Base-by-base conservation (phyloP, 495 filamentous ascomycete species). In the Lasiosphaeriaceae sp. region DNA sequence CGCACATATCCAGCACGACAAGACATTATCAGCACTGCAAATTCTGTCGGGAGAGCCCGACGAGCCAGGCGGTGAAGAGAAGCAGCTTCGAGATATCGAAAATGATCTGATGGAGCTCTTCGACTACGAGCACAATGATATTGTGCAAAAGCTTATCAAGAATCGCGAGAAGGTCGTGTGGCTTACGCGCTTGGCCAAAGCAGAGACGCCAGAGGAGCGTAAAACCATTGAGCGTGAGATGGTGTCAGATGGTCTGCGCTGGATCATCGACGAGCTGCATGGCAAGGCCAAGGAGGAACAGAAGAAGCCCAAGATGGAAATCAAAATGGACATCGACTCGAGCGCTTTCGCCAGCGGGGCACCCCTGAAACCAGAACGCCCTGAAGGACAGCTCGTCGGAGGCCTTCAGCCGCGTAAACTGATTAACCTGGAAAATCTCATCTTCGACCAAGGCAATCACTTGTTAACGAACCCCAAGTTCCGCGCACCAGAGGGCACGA, bases 91-190 rank as follows among this genome's bases (percentile, higher is more conserved):
- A 59, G 93, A 99, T 60, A 90, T 96, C 58, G 94, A 99, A 68
- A 99, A 99, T 66, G 95, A 97, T 51, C 76, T 99, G 50, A 97
- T 97, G 87, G 95, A 97, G 64, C 83, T 97, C 0, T 96, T 99
- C 59, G 92, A 97, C 63, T 99, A 95, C 63, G 94, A 97, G 65
- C 87, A 96, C 66, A 90, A 94, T 52, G 92, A 97, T 46, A 81
- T 96, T 44, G 94, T 97, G 26, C 87, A 90, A 50, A 93, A 89
- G 68, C 80, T 99, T n/a, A 89, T 97, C 56, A 83, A 87, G 59
- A 97, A 97, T 62, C 83, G 88, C 9, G 87, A 94, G 61, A 95
- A 92, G 73, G 82, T 97, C 56, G 87, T 97, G 24, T 99, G 95
- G 94, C 87, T 95, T 12, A 97, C 95, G 17, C 83, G 86, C 54